A percentile compares a stretch with the other conserved stretches of the same genome.
phyloP scores from a whole-genome alignment of 768 basidiomycete genomes.

The Lyophyllum decastes region DNA sequence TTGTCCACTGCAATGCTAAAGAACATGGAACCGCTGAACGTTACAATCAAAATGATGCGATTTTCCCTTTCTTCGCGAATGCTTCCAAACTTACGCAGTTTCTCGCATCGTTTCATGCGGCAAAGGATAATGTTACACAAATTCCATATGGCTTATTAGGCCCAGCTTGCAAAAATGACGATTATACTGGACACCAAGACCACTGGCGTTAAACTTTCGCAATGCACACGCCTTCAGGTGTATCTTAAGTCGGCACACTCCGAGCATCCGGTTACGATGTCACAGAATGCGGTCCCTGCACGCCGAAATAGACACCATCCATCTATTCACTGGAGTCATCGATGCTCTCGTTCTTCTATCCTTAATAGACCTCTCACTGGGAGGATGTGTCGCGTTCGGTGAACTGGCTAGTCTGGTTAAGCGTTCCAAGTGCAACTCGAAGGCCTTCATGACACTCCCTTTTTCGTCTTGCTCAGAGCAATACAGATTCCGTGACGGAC shows the following conservation, averaged over 20 bases:
- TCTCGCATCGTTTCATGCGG: too few relatives aligned
- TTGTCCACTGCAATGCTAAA: neutral
- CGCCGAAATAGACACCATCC: neutral
- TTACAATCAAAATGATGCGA: too few relatives aligned
- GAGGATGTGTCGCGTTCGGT: neutral
- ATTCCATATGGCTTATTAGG: neutral
- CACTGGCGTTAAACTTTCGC: neutral
- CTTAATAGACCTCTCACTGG: neutral
- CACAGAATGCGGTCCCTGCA: neutral
- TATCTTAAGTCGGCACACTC: neutral
- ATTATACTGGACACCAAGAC: neutral
- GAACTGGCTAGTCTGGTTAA: neutral
- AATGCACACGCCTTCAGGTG: neutral
- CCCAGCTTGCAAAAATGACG: neutral
- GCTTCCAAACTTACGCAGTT: neutral
- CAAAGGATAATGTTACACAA: too few relatives aligned
- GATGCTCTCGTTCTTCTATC: neutral
- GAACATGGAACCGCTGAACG: neutral
- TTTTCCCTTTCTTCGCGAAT: neutral
- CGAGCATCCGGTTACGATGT: neutral
- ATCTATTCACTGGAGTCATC: neutral
- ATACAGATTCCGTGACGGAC: neutral
- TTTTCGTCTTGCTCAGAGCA: neutral
- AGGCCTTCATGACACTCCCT: neutral
- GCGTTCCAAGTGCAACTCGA: neutral